These are phyloP conservation scores for Papilionanthe hybrid DNA, from an alignment of 116 monocot species.

Conservation along the genomic window DNA sequence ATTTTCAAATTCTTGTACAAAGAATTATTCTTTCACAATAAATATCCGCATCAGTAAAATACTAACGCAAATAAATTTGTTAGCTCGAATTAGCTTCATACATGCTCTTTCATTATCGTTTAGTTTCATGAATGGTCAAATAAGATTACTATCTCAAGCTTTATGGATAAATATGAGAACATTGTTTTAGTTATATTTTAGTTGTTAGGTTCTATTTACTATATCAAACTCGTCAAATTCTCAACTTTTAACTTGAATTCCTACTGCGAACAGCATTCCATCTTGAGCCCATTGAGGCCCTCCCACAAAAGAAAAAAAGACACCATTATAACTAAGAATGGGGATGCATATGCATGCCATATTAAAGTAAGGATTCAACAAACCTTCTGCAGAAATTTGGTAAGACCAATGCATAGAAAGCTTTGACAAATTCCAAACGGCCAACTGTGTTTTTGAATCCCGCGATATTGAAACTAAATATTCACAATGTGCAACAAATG, in stretches of 20 bases:
- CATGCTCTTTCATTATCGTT: neutral
- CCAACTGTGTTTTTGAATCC: constrained; percentile 60
- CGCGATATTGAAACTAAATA: constrained; percentile 59
- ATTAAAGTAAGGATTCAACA: neutral
- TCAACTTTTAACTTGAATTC: neutral
- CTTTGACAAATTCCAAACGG: constrained; percentile 69
- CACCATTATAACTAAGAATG: too few relatives aligned
- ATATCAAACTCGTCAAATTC: neutral
- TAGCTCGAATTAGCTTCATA: neutral
- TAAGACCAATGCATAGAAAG: constrained; percentile 77
- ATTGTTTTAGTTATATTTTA: too few relatives aligned
- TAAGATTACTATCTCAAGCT: neutral
- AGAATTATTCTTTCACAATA: neutral
- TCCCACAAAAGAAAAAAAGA: too few relatives aligned
- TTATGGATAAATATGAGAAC: neutral
- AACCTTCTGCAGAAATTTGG: constrained; percentile 72
- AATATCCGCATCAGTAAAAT: neutral
- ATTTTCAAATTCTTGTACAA: neutral
- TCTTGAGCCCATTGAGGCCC: neutral
- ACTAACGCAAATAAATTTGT: too few relatives aligned
- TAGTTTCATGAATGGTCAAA: neutral
- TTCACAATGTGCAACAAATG: constrained; percentile 61
- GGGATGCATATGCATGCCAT: neutral
- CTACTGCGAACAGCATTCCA: neutral
- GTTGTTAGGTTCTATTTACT: neutral